A percentile compares a stretch with the other conserved stretches of the same genome.
These are phyloP conservation scores for Aspergillus spinulosporus DNA, from an alignment of 2,329 filamentous ascomycete species.

Conservation along the genomic window DNA sequence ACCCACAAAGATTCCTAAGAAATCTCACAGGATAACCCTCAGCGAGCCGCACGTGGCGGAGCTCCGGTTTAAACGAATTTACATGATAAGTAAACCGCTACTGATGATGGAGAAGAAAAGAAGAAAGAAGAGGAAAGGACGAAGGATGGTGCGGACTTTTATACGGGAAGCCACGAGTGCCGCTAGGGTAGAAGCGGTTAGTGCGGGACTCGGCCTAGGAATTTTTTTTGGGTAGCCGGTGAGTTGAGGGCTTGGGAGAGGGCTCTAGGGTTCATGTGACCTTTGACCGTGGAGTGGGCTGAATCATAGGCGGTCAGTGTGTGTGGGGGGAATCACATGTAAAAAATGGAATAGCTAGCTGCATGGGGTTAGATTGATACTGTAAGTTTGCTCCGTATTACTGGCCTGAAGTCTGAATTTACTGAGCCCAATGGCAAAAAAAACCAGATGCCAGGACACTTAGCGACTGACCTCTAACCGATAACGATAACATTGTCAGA, in stretches of 20 bases:
- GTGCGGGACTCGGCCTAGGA: not conserved
- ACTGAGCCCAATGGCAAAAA: not conserved
- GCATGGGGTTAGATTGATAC: not conserved
- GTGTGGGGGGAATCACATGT: not conserved
- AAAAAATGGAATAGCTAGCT: not conserved
- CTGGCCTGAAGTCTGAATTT: not conserved
- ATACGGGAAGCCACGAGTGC: constrained; percentile 21
- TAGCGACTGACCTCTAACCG: not conserved
- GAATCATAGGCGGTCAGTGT: not conserved
- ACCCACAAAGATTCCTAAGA: constrained; percentile 41
- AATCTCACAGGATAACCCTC: constrained; percentile 49
- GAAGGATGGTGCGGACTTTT: constrained; percentile 27
- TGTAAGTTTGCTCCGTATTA: not conserved
- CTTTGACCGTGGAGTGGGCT: too few species aligned
- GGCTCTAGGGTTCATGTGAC: not conserved
- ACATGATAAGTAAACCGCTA: constrained; percentile 55
- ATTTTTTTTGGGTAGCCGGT: not conserved
- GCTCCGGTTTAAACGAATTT: constrained; percentile 46
- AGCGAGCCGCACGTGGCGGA: constrained; percentile 50
- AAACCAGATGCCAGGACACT: not conserved
- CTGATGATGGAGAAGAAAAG: constrained; percentile 50
- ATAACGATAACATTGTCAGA: not conserved
- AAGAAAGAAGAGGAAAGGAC: constrained; percentile 28
- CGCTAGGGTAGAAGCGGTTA: constrained; percentile 30
- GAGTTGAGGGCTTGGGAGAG: not conserved